Conservation (phyloP, 306 rosid genomes). For the Vigna unguiculata region DNA sequence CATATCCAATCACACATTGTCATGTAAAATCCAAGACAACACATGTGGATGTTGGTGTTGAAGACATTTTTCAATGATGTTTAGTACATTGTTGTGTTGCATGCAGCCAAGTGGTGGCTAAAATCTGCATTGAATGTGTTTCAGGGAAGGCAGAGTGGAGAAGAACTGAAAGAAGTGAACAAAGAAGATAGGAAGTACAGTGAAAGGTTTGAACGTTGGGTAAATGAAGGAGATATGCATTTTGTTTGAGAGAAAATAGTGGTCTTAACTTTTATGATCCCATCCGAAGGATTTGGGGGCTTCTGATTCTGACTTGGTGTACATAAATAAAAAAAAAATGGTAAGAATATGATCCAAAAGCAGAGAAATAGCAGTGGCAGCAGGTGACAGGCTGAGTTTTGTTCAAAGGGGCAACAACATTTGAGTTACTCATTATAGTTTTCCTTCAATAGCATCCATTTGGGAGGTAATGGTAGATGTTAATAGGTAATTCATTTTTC, state of each 20-base stretch:
- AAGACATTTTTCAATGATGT: neutral
- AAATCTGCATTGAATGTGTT: conserved; percentile 29
- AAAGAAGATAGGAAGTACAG: conserved; percentile 41
- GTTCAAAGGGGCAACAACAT: conserved; percentile 12
- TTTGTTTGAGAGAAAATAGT: conserved; percentile 38
- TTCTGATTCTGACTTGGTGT: conserved; percentile 54
- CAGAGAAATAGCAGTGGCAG: conserved; percentile 32
- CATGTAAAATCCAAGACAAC: neutral
- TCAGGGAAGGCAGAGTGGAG: conserved; percentile 57
- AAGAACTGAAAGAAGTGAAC: conserved; percentile 48
- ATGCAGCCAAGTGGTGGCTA: conserved; percentile 20
- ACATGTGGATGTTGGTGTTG: neutral
- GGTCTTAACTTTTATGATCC: conserved; percentile 38
- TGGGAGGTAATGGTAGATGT: conserved; percentile 51
- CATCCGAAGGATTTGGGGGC: conserved; percentile 68
- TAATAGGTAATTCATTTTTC: conserved; percentile 45
- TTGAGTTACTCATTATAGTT: conserved; percentile 37
- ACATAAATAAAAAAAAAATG: conserved; percentile 61
- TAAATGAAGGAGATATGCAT: conserved; percentile 52
- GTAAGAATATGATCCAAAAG: conserved; percentile 48
- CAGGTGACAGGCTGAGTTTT: conserved; percentile 47
- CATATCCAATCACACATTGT: neutral
- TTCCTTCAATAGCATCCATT: conserved; percentile 20
- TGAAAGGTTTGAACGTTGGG: conserved; percentile 58
- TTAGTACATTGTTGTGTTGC: neutral